Percentiles rank a stretch among this genome's conserved stretches.
Evolutionary conservation across 805 yeast genomes (phyloP).

Genomic region (Wickerhamiella kurtzmanii): DNA sequence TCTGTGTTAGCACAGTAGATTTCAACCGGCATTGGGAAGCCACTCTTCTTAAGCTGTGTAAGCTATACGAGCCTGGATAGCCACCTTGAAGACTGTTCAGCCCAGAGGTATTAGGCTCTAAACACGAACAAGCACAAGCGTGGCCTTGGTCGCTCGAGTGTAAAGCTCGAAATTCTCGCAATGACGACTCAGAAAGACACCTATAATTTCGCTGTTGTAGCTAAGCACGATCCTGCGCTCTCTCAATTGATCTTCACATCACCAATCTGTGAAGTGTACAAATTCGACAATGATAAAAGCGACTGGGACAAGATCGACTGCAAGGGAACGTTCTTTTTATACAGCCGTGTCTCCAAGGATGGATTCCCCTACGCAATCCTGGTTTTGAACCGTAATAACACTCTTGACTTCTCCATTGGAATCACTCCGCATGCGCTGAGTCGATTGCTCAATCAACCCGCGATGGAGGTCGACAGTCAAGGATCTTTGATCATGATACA

Average conservation of each 20-base stretch:
- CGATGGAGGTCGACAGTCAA: constrained; percentile 25
- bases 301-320: constrained; percentile 29
- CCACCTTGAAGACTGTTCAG: too few relatives aligned
- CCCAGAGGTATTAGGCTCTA: too few relatives aligned
- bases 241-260: constrained; percentile 27
- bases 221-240: constrained; percentile 26
- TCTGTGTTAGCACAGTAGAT: too few relatives aligned
- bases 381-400: constrained; percentile 26
- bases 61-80: not conserved
- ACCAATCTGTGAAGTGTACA: constrained; percentile 30
- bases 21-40: not conserved
- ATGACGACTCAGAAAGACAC: constrained; percentile 8
- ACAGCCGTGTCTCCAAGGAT: constrained; percentile 23
- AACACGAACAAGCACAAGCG: too few relatives aligned
- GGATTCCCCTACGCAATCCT: constrained; percentile 26
- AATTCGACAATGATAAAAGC: constrained; percentile 23
- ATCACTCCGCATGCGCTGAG: constrained; percentile 21
- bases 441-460: constrained; percentile 14
- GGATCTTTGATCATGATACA: constrained; percentile 27
- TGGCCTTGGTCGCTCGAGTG: too few relatives aligned
- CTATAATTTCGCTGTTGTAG: constrained; percentile 25
- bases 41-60: not conserved
- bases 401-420: constrained; percentile 26
- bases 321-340: constrained; percentile 30
- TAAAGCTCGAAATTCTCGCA: too few relatives aligned